Percentiles rank a stretch among this genome's conserved stretches.
These are phyloP conservation scores for Helichrysum umbraculigerum DNA, from an alignment of 129 eudicot genomes.

Conservation along the genomic window DNA sequence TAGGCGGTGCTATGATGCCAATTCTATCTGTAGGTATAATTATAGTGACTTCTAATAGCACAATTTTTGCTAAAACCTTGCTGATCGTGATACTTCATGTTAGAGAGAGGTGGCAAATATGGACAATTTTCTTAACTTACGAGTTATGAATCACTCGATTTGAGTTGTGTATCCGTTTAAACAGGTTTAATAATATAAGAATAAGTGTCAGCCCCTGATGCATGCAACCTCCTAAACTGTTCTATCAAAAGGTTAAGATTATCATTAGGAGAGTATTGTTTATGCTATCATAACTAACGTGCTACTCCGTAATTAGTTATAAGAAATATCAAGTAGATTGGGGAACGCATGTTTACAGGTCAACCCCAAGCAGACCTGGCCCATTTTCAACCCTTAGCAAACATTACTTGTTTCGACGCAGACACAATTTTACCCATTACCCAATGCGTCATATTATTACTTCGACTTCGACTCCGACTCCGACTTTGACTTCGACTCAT, in stretches of 20 bases:
- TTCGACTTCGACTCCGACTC: background rate
- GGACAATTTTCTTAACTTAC: background rate
- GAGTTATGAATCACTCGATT: background rate
- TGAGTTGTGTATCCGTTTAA: slow-evolving; percentile 3
- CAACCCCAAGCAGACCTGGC: background rate
- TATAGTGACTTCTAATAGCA: background rate
- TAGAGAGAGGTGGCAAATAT: background rate
- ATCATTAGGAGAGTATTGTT: background rate
- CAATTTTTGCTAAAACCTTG: slow-evolving; percentile 4
- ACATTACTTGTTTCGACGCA: background rate
- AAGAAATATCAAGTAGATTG: background rate
- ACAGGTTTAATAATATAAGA: background rate
- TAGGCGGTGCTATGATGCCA: slow-evolving; percentile 2
- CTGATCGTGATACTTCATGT: background rate
- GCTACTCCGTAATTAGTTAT: background rate
- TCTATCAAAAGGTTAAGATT: background rate
- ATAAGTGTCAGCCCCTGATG: background rate
- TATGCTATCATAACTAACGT: background rate
- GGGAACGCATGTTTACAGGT: background rate
- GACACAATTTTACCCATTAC: background rate
- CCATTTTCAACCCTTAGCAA: background rate
- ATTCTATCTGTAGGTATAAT: slow-evolving; percentile 11
- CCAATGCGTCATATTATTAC: background rate
- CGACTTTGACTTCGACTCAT: background rate
- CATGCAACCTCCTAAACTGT: background rate